Evolutionary conservation across 371 early-diverging fungal species (phyloP), one percentile per base, ranked within the genome.

Genomic region (Lichtheimia ornata): DNA sequence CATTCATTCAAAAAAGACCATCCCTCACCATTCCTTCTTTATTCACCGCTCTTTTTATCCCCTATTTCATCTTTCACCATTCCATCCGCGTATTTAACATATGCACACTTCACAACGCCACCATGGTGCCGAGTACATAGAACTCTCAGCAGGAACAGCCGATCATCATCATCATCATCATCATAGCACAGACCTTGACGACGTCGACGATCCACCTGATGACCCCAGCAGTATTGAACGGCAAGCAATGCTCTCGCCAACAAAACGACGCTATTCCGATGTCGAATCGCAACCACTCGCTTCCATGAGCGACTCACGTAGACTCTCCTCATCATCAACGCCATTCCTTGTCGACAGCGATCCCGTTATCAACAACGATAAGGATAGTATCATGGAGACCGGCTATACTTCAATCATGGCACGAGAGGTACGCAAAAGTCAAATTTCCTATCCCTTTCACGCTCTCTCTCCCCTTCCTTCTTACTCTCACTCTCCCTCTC

Each of bases 51-150:
- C 25, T 22, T 28, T 52, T 52, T 24, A 25, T 52, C 41, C 20
- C 27, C 41, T 41, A 14, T 20, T 54, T 54, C 28, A 35, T 41
- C 27, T 53, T 35, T 53, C 40, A 40, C 17, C 9, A n/a, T 15
- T 13, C 28, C 27, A 18, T 4, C 12, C 15, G 9, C 14, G n/a
- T 41, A n/a, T 22, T 18, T 54, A 35, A 54, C 57, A 42, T 56
- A 56, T 56, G 57, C 57, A 43, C 44, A 17, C 45, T 56, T 47
- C 47, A 14, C 13, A 43, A 15, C 42, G 44, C 27, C 59, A 50
- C 20, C 41, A 59, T 59, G 59, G 49, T 30, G 50, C 59, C 52
- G 70, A 70, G n/a, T 70, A 70, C 58, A 66, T 66, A 53, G 70
- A 70, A 41, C 43, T 70, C 54, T 51, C 67, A 57, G 58, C 58